phyloP scores from a whole-genome alignment of 2,329 filamentous ascomycete genomes.

The Cladosporium halotolerans region DNA sequence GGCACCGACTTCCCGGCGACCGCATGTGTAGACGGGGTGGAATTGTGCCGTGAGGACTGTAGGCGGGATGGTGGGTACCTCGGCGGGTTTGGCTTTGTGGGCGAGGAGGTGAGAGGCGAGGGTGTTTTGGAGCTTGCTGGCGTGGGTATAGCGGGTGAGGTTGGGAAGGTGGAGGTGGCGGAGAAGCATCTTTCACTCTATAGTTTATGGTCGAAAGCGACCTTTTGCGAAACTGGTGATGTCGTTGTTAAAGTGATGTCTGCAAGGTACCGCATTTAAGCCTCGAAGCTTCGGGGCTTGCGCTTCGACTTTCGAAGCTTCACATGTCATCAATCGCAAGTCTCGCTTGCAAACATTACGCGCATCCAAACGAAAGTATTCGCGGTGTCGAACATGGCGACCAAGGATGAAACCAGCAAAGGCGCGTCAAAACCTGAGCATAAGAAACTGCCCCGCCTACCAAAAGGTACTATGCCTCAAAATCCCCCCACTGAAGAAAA shows the following conservation, averaged over 20 bases:
- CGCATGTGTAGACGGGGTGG: conserved; percentile 79
- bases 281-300: conserved; percentile 1
- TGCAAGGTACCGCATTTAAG: conserved; percentile 1
- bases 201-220: no score
- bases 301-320: not conserved
- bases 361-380: no score
- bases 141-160: conserved; percentile 49
- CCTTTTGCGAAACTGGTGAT: not conserved
- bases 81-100: conserved; percentile 47
- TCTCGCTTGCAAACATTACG: not conserved
- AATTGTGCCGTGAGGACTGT: conserved; percentile 78
- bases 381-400: not conserved
- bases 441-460: conserved; percentile 19
- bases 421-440: not conserved
- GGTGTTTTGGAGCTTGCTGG: conserved; percentile 50
- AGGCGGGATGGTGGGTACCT: conserved; percentile 41
- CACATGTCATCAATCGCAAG: conserved; percentile 9
- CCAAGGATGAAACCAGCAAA: not conserved
- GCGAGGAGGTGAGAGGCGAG: conserved; percentile 54
- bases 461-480: conserved; percentile 15
- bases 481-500: not conserved
- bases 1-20: conserved; percentile 63
- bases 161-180: conserved; percentile 55
- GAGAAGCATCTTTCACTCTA: conserved; percentile 41
- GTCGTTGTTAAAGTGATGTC: not conserved